Evolutionary conservation across 768 basidiomycete species (phyloP).

Genomic region (Leucosporidium creatinivorum): DNA sequence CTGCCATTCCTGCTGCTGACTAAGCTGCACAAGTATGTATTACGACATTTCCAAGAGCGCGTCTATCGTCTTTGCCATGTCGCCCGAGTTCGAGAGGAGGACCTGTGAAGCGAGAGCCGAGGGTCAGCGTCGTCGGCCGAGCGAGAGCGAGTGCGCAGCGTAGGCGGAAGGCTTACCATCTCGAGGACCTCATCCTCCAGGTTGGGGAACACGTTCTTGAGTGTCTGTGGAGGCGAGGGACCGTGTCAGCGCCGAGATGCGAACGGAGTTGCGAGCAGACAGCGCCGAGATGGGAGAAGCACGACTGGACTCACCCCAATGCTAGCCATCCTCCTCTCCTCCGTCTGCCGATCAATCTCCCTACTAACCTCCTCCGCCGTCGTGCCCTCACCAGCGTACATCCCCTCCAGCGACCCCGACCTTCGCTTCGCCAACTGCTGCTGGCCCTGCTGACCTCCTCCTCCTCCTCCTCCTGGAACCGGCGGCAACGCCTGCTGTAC

Average conservation of each 20-base stretch:
- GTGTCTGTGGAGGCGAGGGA: slow-evolving; percentile 49
- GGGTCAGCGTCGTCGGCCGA: not conserved
- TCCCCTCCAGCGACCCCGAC: not conserved
- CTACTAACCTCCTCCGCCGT: slow-evolving; percentile 6
- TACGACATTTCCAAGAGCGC: slow-evolving; percentile 23
- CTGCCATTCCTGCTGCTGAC: no score
- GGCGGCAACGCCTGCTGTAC: not conserved
- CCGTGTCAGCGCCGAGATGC: not conserved
- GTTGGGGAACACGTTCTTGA: slow-evolving; percentile 79
- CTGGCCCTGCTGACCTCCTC: not conserved
- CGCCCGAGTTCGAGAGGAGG: slow-evolving; percentile 9
- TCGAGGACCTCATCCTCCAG: slow-evolving; percentile 77
- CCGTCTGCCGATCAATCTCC: slow-evolving; percentile 28
- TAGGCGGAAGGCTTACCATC: slow-evolving; percentile 53
- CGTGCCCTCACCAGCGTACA: slow-evolving; percentile 8
- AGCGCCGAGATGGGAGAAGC: slow-evolving; percentile 52
- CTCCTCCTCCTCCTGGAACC: not conserved
- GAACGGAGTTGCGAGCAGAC: no score
- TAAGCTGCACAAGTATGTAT: not conserved
- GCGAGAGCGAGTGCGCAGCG: no score
- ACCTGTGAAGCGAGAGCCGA: not conserved
- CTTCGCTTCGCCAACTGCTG: not conserved
- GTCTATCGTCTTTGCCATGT: slow-evolving; percentile 26
- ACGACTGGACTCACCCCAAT: slow-evolving; percentile 12
- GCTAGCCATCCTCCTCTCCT: slow-evolving; percentile 14